A percentile compares a stretch with the other conserved stretches of the same genome.
Evolutionary conservation across 2,329 filamentous ascomycete genomes (phyloP).

Genomic region (Xylariaceae sp.): DNA sequence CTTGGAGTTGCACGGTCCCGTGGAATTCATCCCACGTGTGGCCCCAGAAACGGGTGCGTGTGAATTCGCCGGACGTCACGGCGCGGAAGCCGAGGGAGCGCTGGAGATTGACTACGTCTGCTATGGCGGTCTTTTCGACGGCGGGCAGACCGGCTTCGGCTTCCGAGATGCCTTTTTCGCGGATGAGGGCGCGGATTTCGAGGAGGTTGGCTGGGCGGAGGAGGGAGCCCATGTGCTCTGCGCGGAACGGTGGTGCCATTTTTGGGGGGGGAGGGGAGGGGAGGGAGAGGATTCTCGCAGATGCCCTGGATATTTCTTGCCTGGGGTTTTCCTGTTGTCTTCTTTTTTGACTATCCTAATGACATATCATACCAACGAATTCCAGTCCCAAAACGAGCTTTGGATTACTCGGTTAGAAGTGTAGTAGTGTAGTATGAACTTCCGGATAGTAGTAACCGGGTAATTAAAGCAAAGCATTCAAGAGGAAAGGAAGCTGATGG

Average conservation of each 20-base stretch:
- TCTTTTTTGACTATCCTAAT: no score
- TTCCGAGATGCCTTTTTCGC: constrained; percentile 48
- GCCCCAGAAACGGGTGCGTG: constrained; percentile 48
- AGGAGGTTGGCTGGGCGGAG: constrained; percentile 63
- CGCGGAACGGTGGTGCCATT: constrained; percentile 56
- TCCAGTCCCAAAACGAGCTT: neutral
- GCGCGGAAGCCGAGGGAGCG: constrained; percentile 59
- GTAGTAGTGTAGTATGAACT: neutral
- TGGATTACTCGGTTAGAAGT: neutral
- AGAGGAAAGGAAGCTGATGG: neutral
- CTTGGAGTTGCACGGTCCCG: constrained; percentile 43
- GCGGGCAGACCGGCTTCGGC: constrained; percentile 51
- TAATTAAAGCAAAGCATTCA: neutral
- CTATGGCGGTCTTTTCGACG: constrained; percentile 60
- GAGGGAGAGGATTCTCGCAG: neutral
- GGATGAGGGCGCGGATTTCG: constrained; percentile 53
- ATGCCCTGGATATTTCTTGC: neutral
- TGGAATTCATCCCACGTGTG: constrained; percentile 50
- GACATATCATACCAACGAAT: neutral
- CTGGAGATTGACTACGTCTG: constrained; percentile 63
- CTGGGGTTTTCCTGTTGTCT: no score
- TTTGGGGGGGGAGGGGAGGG: neutral
- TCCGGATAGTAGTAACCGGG: neutral
- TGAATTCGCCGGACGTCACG: constrained; percentile 67
- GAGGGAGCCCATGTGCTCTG: constrained; percentile 70